A percentile compares a stretch with the other conserved stretches of the same genome.
phyloP scores from a whole-genome alignment of 2,329 filamentous ascomycete species.

The Trichoderma atroviride region DNA sequence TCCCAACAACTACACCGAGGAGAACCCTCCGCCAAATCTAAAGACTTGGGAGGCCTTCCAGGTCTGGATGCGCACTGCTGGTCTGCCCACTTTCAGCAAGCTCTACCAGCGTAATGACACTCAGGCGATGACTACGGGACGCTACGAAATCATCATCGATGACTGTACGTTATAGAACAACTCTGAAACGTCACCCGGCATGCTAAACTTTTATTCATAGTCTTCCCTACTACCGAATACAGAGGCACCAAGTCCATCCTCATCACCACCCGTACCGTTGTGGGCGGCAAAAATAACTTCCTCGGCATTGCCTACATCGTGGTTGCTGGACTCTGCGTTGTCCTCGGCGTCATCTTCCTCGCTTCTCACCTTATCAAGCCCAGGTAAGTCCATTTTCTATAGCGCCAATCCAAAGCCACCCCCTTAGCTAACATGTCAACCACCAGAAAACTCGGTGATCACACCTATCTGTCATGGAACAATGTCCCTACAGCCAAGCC shows the following conservation, averaged over 20 bases:
- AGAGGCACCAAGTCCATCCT: conserved; percentile 88
- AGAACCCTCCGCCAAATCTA: conserved; percentile 70
- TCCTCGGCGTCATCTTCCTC: conserved; percentile 86
- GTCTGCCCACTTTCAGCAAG: conserved; percentile 93
- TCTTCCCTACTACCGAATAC: conserved; percentile 77
- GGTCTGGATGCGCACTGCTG: conserved; percentile 98
- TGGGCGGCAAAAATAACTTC: conserved; percentile 95
- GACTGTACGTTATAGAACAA: conserved; percentile 64
- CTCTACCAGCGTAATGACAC: conserved; percentile 81
- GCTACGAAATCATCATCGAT: conserved; percentile 75
- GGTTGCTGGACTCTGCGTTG: conserved; percentile 87
- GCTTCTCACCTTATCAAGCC: conserved; percentile 89
- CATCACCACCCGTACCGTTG: conserved; percentile 85
- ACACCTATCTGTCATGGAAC: conserved; percentile 97
- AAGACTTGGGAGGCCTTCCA: conserved; percentile 82
- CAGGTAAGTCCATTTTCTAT: conserved; percentile 57
- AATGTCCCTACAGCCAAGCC: conserved; percentile 53
- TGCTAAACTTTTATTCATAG: conserved; percentile 48
- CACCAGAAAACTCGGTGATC: conserved; percentile 88
- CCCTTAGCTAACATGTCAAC: not conserved
- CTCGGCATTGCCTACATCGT: conserved; percentile 95
- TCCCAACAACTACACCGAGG: conserved; percentile 67
- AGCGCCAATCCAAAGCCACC: not conserved
- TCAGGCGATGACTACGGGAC: conserved; percentile 66
- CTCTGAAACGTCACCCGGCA: not conserved